phyloP scores from a whole-genome alignment of 176 grass and related monocot genomes.

The Eremochloa ophiuroides region DNA sequence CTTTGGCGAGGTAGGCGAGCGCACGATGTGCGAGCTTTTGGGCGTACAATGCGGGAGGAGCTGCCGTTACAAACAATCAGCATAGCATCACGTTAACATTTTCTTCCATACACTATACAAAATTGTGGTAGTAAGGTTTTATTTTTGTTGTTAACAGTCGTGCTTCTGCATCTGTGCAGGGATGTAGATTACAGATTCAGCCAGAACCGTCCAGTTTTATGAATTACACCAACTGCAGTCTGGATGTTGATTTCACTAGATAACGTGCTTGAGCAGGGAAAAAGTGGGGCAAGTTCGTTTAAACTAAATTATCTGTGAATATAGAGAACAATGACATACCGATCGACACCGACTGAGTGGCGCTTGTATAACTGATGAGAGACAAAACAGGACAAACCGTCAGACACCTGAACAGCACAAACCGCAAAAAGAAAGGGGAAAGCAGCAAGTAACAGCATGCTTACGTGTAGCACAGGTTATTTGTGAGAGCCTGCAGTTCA shows the following conservation, averaged over 20 bases:
- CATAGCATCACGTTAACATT: background rate
- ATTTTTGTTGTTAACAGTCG: background rate
- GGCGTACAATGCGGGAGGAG: conserved; percentile 55
- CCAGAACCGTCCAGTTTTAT: background rate
- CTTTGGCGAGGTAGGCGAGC: conserved; percentile 35
- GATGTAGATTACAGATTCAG: background rate
- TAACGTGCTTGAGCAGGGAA: background rate
- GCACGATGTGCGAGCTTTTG: conserved; percentile 54
- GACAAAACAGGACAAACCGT: background rate
- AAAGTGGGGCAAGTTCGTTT: background rate
- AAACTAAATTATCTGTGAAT: background rate
- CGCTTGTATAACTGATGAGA: conserved; percentile 56
- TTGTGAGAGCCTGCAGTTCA: conserved; percentile 56
- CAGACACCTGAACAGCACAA: background rate
- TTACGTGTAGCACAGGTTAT: conserved; percentile 84
- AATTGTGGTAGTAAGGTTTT: background rate
- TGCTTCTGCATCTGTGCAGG: background rate
- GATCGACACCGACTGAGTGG: conserved; percentile 57
- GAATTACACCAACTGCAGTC: background rate
- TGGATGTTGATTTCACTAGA: background rate
- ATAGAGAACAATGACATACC: conserved; percentile 36
- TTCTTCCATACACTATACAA: background rate
- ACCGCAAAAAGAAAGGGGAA: background rate
- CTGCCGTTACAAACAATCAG: conserved; percentile 17
- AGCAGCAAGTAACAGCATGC: background rate